phyloP scores from a whole-genome alignment of 768 basidiomycete species.

The Tulasnella sp. region DNA sequence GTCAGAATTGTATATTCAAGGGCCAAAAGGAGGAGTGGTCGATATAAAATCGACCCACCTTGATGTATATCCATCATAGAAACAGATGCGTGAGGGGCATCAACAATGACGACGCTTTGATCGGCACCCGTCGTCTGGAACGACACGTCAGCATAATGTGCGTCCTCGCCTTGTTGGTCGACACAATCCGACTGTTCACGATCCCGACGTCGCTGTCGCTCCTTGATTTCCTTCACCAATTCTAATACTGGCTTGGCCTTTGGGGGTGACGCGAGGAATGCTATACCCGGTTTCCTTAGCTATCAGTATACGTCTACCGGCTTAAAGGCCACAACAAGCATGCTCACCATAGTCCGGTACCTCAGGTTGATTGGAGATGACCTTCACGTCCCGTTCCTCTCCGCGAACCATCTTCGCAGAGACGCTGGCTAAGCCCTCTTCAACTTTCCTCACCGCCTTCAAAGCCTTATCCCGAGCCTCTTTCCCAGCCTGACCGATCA shows the following conservation, averaged over 20 bases:
- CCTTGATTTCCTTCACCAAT: slow-evolving; percentile 2
- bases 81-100: not conserved
- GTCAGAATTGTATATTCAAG: slow-evolving; percentile 15
- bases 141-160: not conserved
- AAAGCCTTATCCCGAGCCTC: not conserved
- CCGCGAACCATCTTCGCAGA: no score
- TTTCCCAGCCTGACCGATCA: not conserved
- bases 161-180: slow-evolving; percentile 1
- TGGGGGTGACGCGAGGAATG: no score
- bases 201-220: not conserved
- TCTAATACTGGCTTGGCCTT: slow-evolving; percentile 6
- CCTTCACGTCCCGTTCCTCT: no score
- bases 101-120: not conserved
- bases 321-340: no score
- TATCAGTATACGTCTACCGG: no score
- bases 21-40: slow-evolving; percentile 25
- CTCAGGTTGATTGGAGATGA: no score
- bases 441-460: no score
- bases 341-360: no score
- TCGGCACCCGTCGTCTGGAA: not conserved
- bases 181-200: not conserved
- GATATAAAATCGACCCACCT: slow-evolving; percentile 18
- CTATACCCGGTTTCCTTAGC: no score
- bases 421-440: no score
- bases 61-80: not conserved